A percentile compares a stretch with the other conserved stretches of the same genome.
phyloP scores from a whole-genome alignment of 768 basidiomycete genomes.

The Podaxis sp. region DNA sequence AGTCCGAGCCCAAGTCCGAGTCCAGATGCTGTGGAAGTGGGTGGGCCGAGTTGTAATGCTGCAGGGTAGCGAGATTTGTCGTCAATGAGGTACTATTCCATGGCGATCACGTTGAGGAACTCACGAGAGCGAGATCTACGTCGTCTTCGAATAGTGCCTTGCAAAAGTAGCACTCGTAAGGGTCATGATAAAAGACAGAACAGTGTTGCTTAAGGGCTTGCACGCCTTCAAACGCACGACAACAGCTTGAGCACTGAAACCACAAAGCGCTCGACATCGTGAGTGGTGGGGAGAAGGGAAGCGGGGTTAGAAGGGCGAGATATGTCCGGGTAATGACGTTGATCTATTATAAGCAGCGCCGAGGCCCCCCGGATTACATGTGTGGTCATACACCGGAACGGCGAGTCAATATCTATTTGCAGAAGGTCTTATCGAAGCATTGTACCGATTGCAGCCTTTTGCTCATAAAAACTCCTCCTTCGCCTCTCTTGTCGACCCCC shows the following conservation, averaged over 20 bases:
- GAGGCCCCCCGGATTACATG: not conserved
- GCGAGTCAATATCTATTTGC: too few species aligned
- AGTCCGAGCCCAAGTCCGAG: not conserved
- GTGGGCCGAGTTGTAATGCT: not conserved
- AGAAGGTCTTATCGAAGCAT: too few species aligned
- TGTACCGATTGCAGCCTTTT: too few species aligned
- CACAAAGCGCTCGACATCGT: not conserved
- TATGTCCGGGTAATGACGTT: not conserved
- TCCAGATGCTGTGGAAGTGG: not conserved
- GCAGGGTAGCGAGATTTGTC: not conserved
- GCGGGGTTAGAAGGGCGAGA: not conserved
- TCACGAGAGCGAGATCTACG: not conserved
- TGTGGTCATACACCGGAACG: not conserved
- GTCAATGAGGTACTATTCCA: not conserved
- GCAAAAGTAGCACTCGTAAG: not conserved
- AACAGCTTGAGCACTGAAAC: not conserved
- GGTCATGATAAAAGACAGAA: not conserved
- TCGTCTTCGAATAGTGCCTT: not conserved
- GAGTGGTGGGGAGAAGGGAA: not conserved
- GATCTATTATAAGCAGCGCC: not conserved
- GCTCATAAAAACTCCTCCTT: too few species aligned
- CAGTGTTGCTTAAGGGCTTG: not conserved
- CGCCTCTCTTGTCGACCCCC: too few species aligned
- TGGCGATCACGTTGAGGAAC: not conserved
- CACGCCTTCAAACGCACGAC: not conserved